A percentile compares a stretch with the other conserved stretches of the same genome.
Conservation (phyloP, 2,329 filamentous ascomycete genomes). For the Xylaria sp. region DNA sequence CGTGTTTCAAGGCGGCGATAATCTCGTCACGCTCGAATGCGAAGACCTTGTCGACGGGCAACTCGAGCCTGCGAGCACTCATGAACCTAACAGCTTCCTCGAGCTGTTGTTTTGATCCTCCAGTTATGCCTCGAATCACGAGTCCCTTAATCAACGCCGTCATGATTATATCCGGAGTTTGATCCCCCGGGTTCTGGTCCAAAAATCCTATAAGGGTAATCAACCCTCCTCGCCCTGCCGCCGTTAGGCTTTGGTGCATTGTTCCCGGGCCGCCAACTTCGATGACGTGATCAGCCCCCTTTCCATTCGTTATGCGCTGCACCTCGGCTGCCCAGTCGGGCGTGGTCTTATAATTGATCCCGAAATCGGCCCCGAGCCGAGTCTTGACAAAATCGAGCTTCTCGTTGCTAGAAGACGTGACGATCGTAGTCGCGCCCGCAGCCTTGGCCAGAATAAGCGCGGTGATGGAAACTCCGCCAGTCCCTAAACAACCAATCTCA, state of each 20-base stretch:
- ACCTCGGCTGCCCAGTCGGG: conserved; percentile 59
- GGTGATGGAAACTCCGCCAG: conserved; percentile 58
- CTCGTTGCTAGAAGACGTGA: conserved; percentile 63
- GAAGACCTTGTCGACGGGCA: conserved; percentile 52
- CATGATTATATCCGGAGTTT: conserved; percentile 42
- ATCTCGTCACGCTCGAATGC: conserved; percentile 47
- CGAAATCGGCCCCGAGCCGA: conserved; percentile 55
- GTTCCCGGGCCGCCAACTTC: conserved; percentile 55
- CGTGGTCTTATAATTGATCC: conserved; percentile 60
- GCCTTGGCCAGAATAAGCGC: conserved; percentile 60
- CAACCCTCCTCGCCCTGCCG: conserved; percentile 56
- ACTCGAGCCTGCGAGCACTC: conserved; percentile 38
- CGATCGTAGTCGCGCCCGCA: conserved; percentile 56
- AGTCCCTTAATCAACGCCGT: conserved; percentile 45
- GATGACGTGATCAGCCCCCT: conserved; percentile 56
- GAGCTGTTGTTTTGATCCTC: conserved; percentile 51
- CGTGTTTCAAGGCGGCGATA: conserved; percentile 34
- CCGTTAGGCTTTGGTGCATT: conserved; percentile 57
- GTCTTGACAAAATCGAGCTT: conserved; percentile 55
- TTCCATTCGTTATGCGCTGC: conserved; percentile 54
- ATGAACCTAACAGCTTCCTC: conserved; percentile 51
- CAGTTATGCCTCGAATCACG: conserved; percentile 51
- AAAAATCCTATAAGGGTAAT: conserved; percentile 58
- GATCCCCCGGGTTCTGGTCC: conserved; percentile 35
- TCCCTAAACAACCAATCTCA: conserved; percentile 48